Evolutionary conservation across 2,329 filamentous ascomycete species (phyloP), one percentile per base, ranked within the genome.

Genomic region (Purpureocillium lavendulum): DNA sequence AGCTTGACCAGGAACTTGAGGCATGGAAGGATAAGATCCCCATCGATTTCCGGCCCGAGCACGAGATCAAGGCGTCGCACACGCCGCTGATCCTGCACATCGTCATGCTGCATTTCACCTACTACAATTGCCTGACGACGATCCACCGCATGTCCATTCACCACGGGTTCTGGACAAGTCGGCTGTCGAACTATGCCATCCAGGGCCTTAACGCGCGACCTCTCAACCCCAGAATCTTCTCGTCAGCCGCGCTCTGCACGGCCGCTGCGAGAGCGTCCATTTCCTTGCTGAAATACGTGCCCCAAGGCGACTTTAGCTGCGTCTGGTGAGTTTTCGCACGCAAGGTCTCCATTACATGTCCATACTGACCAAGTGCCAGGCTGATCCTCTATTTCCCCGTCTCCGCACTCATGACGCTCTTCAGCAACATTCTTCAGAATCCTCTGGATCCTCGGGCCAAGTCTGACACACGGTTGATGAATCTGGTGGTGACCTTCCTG

Each of bases 121-220:
- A 98, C 62, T 97, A 97, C 68, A 98, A 98, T 59, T 96, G 89
- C 53, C 66, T 98, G 38, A 96, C 90, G 1, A 98, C 92, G 0
- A 96, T 98, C 47, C 92, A 98, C 59, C 86, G 92, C 38, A 98
- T 97, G 92, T 94, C 87, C 32, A 85, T 97, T 24, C 92, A 97
- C 53, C 89, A 96, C 57, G 92, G 92, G 12, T 96, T 95, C 64
- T 98, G 92, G 92, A 97, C 90, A 1, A 96, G 87, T 55, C 79
- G 92, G 30, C 66, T 98, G 31, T 94, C 89, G 30, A 90, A 97
- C 54, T 97, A 88, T 55, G 92, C 92, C 13, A 92, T 97, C 40
- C 87, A 95, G 59, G 92, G 92, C 1, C 70, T 96, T 32, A 97
- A 97, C 59, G 83, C 89, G 1, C 76, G 84, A 47, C 89, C 92